Percentiles rank a stretch among this genome's conserved stretches.
These are phyloP conservation scores for Naumovozyma castellii DNA, from an alignment of 805 yeast species.

Conservation along the genomic window DNA sequence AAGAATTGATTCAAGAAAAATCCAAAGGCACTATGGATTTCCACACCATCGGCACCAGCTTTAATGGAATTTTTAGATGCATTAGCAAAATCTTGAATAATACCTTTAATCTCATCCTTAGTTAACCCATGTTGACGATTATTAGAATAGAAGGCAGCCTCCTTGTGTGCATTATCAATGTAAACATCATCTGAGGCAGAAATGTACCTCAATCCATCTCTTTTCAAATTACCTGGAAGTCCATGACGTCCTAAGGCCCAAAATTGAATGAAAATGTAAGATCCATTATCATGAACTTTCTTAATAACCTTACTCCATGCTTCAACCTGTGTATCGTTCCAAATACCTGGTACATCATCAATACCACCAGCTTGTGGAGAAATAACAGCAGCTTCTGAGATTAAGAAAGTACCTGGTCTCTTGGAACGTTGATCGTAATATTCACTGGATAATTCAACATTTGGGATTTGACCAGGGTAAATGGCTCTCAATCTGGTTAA, in stretches of 20 bases:
- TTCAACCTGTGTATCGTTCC: too few species aligned
- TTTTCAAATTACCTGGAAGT: not conserved
- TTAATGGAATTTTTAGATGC: constrained; percentile 35
- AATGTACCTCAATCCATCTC: not conserved
- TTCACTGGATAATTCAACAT: constrained; percentile 33
- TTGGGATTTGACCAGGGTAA: constrained; percentile 31
- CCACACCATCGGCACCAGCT: constrained; percentile 47
- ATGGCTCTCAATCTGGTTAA: constrained; percentile 34
- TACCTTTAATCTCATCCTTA: constrained; percentile 30
- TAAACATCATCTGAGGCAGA: too few species aligned
- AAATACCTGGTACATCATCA: not conserved
- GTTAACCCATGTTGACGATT: constrained; percentile 25
- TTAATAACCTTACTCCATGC: too few species aligned
- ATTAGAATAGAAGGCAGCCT: constrained; percentile 27
- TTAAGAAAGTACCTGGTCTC: constrained; percentile 45
- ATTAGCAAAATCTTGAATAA: constrained; percentile 32
- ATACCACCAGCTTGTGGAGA: constrained; percentile 12
- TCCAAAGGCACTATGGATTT: constrained; percentile 60
- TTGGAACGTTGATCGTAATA: constrained; percentile 47
- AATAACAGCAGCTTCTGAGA: constrained; percentile 48
- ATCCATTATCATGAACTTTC: too few species aligned
- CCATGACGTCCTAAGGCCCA: not conserved
- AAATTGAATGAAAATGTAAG: not conserved
- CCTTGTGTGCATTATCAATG: constrained; percentile 27
- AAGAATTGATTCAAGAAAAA: constrained; percentile 48